These are phyloP conservation scores for Aspergillus sp. DNA, from an alignment of 2,329 filamentous ascomycete species.

Conservation along the genomic window DNA sequence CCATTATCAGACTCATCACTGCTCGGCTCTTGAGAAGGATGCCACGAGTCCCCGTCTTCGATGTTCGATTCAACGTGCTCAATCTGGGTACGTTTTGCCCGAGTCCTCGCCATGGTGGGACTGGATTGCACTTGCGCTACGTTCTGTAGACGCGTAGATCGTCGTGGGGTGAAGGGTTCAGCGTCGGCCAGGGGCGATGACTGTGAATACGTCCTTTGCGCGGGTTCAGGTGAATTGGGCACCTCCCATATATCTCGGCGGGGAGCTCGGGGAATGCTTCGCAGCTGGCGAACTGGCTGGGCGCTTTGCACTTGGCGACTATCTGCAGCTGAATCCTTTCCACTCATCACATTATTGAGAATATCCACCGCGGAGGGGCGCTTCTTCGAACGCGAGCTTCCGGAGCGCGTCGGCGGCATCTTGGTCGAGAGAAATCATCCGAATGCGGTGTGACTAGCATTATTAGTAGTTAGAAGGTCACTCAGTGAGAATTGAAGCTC, in stretches of 20 bases:
- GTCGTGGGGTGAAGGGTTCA: conserved; percentile 16
- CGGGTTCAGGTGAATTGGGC: conserved; percentile 13
- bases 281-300: conserved; percentile 4
- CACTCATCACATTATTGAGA: conserved; percentile 27
- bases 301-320: conserved; percentile 11
- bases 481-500: background rate
- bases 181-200: background rate
- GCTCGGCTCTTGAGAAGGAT: background rate
- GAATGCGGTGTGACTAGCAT: background rate
- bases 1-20: background rate
- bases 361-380: conserved; percentile 24
- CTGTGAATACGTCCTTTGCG: background rate
- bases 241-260: conserved; percentile 19
- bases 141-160: conserved; percentile 17
- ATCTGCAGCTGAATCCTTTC: background rate
- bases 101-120: background rate
- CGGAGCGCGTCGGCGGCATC: conserved; percentile 20
- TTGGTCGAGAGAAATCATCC: conserved; percentile 2
- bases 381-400: conserved; percentile 18
- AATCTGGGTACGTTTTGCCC: background rate
- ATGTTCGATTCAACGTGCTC: background rate
- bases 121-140: background rate
- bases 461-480: background rate
- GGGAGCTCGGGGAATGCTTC: background rate
- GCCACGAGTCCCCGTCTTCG: background rate